Percentiles rank a stretch among this genome's conserved stretches.
Conservation (phyloP, 2,329 filamentous ascomycete genomes). For the Aspergillus brasiliensis region DNA sequence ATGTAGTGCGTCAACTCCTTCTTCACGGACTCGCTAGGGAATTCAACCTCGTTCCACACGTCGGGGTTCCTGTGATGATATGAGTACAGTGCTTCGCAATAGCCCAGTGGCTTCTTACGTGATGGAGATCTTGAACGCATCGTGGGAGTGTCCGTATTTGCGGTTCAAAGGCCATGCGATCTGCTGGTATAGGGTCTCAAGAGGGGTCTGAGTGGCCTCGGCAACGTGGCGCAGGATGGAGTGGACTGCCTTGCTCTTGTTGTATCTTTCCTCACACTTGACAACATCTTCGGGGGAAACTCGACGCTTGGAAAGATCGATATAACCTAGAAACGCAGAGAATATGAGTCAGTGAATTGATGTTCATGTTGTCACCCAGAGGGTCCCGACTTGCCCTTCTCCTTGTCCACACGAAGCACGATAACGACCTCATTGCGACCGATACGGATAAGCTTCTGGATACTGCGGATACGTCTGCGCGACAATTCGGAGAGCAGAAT, state of each 20-base stretch:
- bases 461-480: constrained; percentile 95
- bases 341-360: constrained; percentile 22
- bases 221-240: constrained; percentile 98
- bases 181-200: constrained; percentile 88
- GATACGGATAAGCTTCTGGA: constrained; percentile 98
- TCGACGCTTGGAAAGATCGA: constrained; percentile 97
- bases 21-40: constrained; percentile 80
- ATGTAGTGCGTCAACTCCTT: constrained; percentile 95
- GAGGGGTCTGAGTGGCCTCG: constrained; percentile 93
- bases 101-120: constrained; percentile 62
- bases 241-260: constrained; percentile 99
- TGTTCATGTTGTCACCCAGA: neutral
- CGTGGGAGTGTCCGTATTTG: constrained; percentile 94
- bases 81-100: constrained; percentile 11
- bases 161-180: constrained; percentile 98
- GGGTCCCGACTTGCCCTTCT: constrained; percentile 69
- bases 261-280: constrained; percentile 98
- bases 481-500: constrained; percentile 97
- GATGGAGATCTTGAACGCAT: constrained; percentile 98
- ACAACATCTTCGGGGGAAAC: constrained; percentile 97
- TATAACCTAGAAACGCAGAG: constrained; percentile 66
- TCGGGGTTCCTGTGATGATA: constrained; percentile 73
- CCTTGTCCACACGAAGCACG: constrained; percentile 97
- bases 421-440: constrained; percentile 98
- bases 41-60: constrained; percentile 90